Evolutionary conservation across 1,284 basidiomycete species (phyloP).

Genomic region (Xanthoconium separans): DNA sequence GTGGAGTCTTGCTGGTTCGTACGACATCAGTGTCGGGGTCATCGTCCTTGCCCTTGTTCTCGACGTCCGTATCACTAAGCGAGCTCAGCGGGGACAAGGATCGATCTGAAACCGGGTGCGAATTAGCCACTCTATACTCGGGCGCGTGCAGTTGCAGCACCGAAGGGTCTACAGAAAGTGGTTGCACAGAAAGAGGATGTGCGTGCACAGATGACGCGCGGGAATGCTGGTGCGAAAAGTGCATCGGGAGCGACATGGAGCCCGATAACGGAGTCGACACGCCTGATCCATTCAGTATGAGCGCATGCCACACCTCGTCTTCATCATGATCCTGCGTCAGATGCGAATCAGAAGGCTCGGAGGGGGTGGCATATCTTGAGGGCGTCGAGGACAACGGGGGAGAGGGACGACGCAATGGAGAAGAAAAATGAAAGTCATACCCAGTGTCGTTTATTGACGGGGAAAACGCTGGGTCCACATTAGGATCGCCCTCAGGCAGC

Average conservation of each 20-base stretch:
- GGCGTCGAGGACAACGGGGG: background rate
- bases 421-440: slow-evolving; percentile 1
- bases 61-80: slow-evolving; percentile 3
- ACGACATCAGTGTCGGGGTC: too few species aligned
- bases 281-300: slow-evolving; percentile 13
- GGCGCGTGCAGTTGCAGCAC: slow-evolving; percentile 2
- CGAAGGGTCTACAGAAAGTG: slow-evolving; percentile 10
- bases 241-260: background rate
- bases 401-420: background rate
- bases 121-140: background rate
- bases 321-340: slow-evolving; percentile 16
- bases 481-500: background rate
- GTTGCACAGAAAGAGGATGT: background rate
- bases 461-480: background rate
- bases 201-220: slow-evolving; percentile 1
- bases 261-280: slow-evolving; percentile 10
- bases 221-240: slow-evolving; percentile 1
- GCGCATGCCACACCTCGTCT: slow-evolving; percentile 20
- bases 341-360: background rate
- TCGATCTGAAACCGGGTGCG: background rate
- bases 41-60: background rate
- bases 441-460: background rate
- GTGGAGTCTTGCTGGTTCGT: background rate
- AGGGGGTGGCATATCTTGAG: slow-evolving; percentile 12
- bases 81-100: slow-evolving; percentile 26